phyloP scores from a whole-genome alignment of 73 alveolate species.

The Diophrys appendiculata region DNA sequence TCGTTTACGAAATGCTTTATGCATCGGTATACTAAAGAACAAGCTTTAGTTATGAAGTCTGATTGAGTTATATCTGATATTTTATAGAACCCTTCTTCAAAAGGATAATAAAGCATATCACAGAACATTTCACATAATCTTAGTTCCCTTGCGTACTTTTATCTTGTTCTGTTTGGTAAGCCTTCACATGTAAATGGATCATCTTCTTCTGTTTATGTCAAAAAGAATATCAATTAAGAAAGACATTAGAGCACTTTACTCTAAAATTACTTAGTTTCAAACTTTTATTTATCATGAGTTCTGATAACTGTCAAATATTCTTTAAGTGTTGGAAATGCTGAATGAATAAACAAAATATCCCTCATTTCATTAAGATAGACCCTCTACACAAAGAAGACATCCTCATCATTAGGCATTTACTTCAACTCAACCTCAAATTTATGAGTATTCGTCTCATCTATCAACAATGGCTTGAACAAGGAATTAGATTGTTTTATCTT shows the following conservation, averaged over 20 bases:
- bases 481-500: constrained; percentile 4
- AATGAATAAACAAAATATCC: constrained; percentile 33
- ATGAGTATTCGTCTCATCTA: constrained; percentile 28
- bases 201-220: constrained; percentile 21
- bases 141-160: constrained; percentile 22
- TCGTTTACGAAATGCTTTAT: constrained; percentile 32
- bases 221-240: constrained; percentile 12
- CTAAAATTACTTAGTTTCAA: constrained; percentile 4
- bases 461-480: constrained; percentile 41
- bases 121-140: constrained; percentile 12
- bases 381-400: constrained; percentile 45
- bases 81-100: not conserved
- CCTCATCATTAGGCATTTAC: constrained; percentile 51
- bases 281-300: not conserved
- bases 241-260: constrained; percentile 5
- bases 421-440: constrained; percentile 25
- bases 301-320: constrained; percentile 29
- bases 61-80: not conserved
- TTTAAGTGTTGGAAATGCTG: constrained; percentile 34
- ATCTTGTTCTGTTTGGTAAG: constrained; percentile 13
- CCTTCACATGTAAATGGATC: constrained; percentile 40
- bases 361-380: constrained; percentile 7
- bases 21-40: constrained; percentile 9
- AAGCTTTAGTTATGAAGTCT: not conserved
- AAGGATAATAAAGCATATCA: constrained; percentile 28